Base-by-base conservation (phyloP, 768 basidiomycete genomes). In the Pulveroboletus sp. region DNA sequence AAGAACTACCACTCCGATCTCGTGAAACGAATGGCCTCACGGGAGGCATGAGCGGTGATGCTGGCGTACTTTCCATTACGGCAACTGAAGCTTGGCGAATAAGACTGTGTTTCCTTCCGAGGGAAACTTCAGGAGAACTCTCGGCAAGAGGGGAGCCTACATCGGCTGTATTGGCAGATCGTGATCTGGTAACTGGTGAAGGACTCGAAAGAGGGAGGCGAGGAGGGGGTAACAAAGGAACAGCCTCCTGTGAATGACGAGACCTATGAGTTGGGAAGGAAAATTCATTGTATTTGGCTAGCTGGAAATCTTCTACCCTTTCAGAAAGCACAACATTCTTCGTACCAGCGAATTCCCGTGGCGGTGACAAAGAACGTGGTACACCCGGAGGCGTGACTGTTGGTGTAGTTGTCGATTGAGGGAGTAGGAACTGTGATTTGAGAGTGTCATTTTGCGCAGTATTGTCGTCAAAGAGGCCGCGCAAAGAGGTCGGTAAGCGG, bases 381-480 rank as follows among this genome's bases (percentile, higher is more conserved):
- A 65, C 52, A 39, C 54, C 37, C 15, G 55, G 51, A 44, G 65
- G 61, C 32, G 63, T 57, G 6, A 68, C 55, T 40, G 56, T 66
- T 1, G 62, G 64, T 12, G 64, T 63, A 48, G 55, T 62, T 39
- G 57, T 57, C 14, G 55, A 51, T 36, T 61, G 54, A n/a, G 64
- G 58, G 44, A 57, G 53, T 50, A 55, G 65, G 45, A 73, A 69
- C 6, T 64, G 58, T 24, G 76, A 70, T 24, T 75, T 77, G 55
- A 76, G 69, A 2, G 72, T 64, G 37, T 78, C 77, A 7, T 69
- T 61, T 27, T 62, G 63, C 7, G 66, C 18, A n/a, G 65, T 59
- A 9, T 76, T 78, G 39, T 82, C 79, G 49, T 88, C 86, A 65
- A 96, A 96, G 9, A 96, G 72, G 33, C 76, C 72, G 0, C 91